Evolutionary conservation across 108 stramenopile species (phyloP).

Genomic region (Chaetoceros muelleri): DNA sequence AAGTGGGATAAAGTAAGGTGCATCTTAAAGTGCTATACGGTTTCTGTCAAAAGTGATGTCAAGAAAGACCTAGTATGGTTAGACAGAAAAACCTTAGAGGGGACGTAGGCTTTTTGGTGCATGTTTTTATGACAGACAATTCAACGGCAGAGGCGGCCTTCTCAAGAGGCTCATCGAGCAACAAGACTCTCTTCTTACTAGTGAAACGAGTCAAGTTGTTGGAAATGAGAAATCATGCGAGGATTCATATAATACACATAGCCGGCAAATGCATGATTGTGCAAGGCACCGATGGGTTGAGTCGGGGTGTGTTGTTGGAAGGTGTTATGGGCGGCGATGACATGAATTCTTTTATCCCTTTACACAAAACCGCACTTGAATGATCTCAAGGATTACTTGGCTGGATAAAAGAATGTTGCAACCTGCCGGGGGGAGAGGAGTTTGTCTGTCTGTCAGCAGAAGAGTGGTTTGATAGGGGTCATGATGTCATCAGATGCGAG

Average conservation of each 20-base stretch:
- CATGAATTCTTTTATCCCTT: constrained; percentile 15
- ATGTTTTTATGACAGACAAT: constrained; percentile 35
- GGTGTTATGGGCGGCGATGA: constrained; percentile 14
- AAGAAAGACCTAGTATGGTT: too few relatives aligned
- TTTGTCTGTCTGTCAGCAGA: not conserved
- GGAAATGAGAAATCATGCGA: constrained; percentile 5
- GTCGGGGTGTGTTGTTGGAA: constrained; percentile 13
- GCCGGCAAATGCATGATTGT: constrained; percentile 28
- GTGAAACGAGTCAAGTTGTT: constrained; percentile 16
- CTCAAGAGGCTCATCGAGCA: constrained; percentile 24
- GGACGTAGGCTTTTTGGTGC: constrained; percentile 4
- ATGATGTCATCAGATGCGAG: not conserved
- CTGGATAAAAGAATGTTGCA: constrained; percentile 3
- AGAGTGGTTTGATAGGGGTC: not conserved
- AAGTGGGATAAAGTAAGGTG: constrained; percentile 14
- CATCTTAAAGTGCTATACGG: too few relatives aligned
- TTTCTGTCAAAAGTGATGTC: too few relatives aligned
- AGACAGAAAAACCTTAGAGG: too few relatives aligned
- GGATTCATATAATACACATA: constrained; percentile 16
- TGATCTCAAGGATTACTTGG: constrained; percentile 12
- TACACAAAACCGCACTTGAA: constrained; percentile 13
- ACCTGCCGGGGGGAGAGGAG: too few relatives aligned
- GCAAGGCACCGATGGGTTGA: constrained; percentile 25
- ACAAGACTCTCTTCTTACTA: constrained; percentile 11
- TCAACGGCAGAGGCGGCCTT: constrained; percentile 18